Evolutionary conservation across 345 rosid species (phyloP).

Genomic region (Murraya koenigii): DNA sequence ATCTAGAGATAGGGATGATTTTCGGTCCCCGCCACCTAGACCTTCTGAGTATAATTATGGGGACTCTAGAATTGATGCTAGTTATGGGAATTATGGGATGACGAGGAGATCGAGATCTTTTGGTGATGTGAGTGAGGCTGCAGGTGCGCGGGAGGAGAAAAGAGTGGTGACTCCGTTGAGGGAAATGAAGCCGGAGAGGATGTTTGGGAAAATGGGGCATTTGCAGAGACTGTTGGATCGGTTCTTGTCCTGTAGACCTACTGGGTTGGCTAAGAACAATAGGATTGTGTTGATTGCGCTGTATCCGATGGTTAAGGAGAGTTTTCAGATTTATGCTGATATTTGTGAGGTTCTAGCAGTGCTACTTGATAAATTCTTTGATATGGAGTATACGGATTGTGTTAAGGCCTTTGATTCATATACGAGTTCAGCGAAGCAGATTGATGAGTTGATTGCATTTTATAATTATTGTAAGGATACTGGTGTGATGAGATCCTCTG

Average conservation of each 20-base stretch:
- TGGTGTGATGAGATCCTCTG: conserved; percentile 80
- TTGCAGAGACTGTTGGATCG: conserved; percentile 83
- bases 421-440: conserved; percentile 68
- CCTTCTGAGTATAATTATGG: conserved; percentile 56
- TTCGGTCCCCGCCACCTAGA: conserved; percentile 73
- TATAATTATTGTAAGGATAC: conserved; percentile 79
- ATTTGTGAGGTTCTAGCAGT: conserved; percentile 76
- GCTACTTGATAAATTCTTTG: conserved; percentile 80
- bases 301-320: conserved; percentile 75
- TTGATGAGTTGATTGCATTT: conserved; percentile 70
- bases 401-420: conserved; percentile 83
- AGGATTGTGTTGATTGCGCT: conserved; percentile 74
- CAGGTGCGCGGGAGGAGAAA: conserved; percentile 38
- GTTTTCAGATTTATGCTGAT: conserved; percentile 80
- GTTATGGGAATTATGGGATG: conserved; percentile 39
- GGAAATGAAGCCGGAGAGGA: conserved; percentile 75
- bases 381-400: conserved; percentile 78
- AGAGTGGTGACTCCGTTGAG: conserved; percentile 54
- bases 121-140: conserved; percentile 66
- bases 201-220: conserved; percentile 81
- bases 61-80: conserved; percentile 34
- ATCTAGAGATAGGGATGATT: conserved; percentile 42
- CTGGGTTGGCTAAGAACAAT: conserved; percentile 68
- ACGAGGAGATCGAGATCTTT: conserved; percentile 58
- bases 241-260: conserved; percentile 78